Percentiles rank a stretch among this genome's conserved stretches.
Conservation (phyloP, 805 yeast species). For the Clavispora santaluciae region DNA sequence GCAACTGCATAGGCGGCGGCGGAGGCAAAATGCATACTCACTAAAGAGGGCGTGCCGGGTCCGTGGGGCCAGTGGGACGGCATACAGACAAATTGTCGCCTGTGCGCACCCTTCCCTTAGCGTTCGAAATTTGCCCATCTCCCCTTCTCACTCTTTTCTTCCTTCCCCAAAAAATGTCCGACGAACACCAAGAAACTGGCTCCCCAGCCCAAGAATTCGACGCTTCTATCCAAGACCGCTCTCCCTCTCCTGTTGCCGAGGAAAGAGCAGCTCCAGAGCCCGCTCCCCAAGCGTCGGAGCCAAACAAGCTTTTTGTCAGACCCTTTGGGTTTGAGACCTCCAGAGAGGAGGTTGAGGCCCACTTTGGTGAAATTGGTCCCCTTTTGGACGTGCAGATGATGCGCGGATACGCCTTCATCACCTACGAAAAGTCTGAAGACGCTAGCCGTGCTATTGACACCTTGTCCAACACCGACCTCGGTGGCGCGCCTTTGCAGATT, state of each 20-base stretch:
- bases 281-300: constrained; percentile 2
- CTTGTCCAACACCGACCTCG: constrained; percentile 42
- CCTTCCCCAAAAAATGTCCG: constrained; percentile 3
- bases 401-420: constrained; percentile 88
- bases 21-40: no score
- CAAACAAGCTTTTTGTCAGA: constrained; percentile 46
- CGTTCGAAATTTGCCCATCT: neutral
- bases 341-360: constrained; percentile 59
- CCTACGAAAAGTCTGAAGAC: constrained; percentile 62
- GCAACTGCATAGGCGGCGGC: no score
- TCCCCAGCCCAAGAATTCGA: constrained; percentile 5
- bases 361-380: constrained; percentile 63
- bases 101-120: neutral
- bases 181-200: constrained; percentile 4
- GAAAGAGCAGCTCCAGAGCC: constrained; percentile 1
- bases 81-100: neutral
- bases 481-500: constrained; percentile 46
- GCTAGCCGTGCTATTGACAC: constrained; percentile 48
- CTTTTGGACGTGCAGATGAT: constrained; percentile 62
- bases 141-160: neutral
- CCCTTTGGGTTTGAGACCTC: constrained; percentile 52
- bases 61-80: neutral
- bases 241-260: neutral
- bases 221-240: constrained; percentile 2
- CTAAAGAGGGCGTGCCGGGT: neutral